Conservation (phyloP, 2,329 filamentous ascomycete species). For the Aspergillus sp. region DNA sequence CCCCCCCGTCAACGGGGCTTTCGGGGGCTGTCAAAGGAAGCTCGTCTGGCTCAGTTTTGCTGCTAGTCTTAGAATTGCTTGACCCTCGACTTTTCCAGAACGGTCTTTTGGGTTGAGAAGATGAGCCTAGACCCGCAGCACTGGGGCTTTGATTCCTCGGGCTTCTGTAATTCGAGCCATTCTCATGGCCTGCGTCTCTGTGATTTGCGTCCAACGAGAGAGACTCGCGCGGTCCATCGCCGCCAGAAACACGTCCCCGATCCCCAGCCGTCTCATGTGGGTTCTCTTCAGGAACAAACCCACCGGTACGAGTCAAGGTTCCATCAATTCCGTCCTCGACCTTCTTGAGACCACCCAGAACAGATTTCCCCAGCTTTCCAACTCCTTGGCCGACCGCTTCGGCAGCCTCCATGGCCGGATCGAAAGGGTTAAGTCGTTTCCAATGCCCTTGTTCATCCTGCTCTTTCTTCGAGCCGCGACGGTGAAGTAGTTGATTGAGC, state of each 20-base stretch:
- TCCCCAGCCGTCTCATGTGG: constrained; percentile 9
- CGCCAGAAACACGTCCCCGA: neutral
- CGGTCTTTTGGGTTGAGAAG: constrained; percentile 24
- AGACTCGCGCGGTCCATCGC: neutral
- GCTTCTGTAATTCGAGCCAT: neutral
- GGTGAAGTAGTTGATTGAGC: constrained; percentile 45
- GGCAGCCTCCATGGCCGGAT: constrained; percentile 53
- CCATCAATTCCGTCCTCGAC: constrained; percentile 38
- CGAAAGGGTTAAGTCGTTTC: constrained; percentile 29
- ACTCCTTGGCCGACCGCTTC: constrained; percentile 53
- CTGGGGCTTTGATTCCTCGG: neutral
- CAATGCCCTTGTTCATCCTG: constrained; percentile 14
- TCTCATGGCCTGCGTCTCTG: neutral
- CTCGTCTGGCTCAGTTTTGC: constrained; percentile 31
- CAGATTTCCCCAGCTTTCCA: constrained; percentile 44
- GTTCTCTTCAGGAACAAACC: constrained; percentile 27
- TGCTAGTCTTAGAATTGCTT: constrained; percentile 27
- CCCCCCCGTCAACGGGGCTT: constrained; percentile 17
- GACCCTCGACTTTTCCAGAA: constrained; percentile 36
- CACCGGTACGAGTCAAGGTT: constrained; percentile 34
- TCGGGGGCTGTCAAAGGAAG: constrained; percentile 38
- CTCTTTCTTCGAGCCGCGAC: constrained; percentile 14
- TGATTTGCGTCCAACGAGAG: neutral
- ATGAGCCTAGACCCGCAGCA: constrained; percentile 3
- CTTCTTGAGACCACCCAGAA: constrained; percentile 45